Percentiles rank a stretch among this genome's conserved stretches.
Evolutionary conservation across 129 eudicot genomes (phyloP).

Genomic region (Rutidosis leptorrhynchoides): DNA sequence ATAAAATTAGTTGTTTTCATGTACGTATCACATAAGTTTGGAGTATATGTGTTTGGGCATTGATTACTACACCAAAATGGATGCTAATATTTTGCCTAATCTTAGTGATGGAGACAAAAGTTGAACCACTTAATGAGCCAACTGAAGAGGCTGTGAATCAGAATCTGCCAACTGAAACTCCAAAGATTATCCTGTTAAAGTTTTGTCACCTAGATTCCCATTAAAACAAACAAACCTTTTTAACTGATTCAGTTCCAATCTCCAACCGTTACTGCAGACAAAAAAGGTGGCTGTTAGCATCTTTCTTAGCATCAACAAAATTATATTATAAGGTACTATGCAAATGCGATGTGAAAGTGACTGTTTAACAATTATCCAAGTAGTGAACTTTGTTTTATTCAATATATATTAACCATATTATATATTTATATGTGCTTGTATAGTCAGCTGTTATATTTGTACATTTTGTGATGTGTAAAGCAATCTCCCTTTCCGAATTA

Average conservation of each 20-base stretch:
- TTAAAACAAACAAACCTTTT: constrained; percentile 14
- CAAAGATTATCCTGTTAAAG: constrained; percentile 17
- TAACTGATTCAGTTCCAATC: constrained; percentile 17
- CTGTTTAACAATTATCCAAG: constrained; percentile 7
- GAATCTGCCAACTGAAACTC: constrained; percentile 9
- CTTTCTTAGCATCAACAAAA: constrained; percentile 6
- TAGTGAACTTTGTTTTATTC: neutral
- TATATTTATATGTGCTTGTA: neutral
- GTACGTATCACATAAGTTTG: neutral
- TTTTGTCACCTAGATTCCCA: constrained; percentile 10
- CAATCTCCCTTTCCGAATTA: neutral
- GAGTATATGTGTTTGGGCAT: neutral
- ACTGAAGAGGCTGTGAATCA: constrained; percentile 14
- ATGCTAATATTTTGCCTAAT: neutral
- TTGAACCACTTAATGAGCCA: constrained; percentile 29
- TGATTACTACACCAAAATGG: neutral
- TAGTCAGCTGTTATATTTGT: no score
- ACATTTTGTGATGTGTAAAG: no score
- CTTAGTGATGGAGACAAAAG: constrained; percentile 13
- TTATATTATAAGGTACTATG: neutral
- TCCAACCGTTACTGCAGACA: constrained; percentile 25
- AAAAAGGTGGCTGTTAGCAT: constrained; percentile 29
- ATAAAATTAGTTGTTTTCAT: neutral
- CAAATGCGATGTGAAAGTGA: constrained; percentile 18
- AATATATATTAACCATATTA: neutral